Base-by-base conservation (phyloP, 106 monocot species). In the Cymbidium sinense region DNA sequence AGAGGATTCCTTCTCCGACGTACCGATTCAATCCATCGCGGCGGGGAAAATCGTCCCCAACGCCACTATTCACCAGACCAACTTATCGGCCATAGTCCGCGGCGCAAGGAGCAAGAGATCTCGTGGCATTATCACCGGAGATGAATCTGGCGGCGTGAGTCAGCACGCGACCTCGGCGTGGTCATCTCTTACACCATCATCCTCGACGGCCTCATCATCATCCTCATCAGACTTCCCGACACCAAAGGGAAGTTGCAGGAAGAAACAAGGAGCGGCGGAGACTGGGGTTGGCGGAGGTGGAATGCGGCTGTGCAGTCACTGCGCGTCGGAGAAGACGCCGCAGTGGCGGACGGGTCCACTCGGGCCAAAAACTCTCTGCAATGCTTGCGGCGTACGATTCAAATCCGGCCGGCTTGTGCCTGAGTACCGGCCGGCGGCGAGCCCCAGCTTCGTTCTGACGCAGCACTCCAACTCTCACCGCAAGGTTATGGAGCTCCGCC, bases 381-480 rank as follows among this genome's bases (percentile, higher is more conserved):
- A 95, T 75, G 95, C 95, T n/a, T 95, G 95, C 77, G 91, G 95
- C 2, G 91, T 95, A 29, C 9, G 95, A 51, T 95, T 69, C 81
- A 95, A 95, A 77, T 95, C 95, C 0, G 95, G 95, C 0, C 75
- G 95, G 67, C 91, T 95, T 2, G 86, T 95, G 78, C 91, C 95
- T 12, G 95, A 95, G 86, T 95, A 95, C 83, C 72, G 95, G 13
- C 95, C 95, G 35, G 91, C 95, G 2, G 84, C 95, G 8, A 95
- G 95, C 80, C 95, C 95, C 1, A 95, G 88, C 19, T 95, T 95
- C 75, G 80, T 95, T 58, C 90, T 88, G 41, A 95, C 92, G 23
- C 92, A 95, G 83, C 95, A 95, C 77, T 95, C 95, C 41, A 95
- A 95, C 82, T 95, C 95, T 2, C 95, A 95, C 88, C 88, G 93